Evolutionary conservation across 345 rosid species (phyloP).

Genomic region (Citrus australasica): DNA sequence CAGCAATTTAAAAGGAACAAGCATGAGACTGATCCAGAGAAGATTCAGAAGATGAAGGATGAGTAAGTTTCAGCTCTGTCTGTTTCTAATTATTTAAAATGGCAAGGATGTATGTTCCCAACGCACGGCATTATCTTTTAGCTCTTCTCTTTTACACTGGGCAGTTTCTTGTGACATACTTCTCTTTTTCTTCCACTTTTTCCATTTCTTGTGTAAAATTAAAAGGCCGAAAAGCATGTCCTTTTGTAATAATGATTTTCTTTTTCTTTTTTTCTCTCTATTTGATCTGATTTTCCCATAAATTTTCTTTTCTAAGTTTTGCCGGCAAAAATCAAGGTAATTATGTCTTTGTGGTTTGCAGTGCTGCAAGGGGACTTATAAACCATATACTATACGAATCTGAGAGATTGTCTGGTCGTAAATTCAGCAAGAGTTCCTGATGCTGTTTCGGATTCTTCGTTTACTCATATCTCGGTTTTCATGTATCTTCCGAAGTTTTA

Average conservation of each 20-base stretch:
- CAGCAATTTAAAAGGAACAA: slow-evolving; percentile 81
- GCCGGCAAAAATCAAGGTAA: not conserved
- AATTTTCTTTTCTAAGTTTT: not conserved
- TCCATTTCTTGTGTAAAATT: not conserved
- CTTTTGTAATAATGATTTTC: not conserved
- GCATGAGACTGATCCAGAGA: slow-evolving; percentile 84
- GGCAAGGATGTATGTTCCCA: not conserved
- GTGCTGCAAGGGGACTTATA: slow-evolving; percentile 96
- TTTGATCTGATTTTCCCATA: not conserved
- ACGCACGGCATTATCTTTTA: not conserved
- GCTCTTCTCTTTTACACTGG: not conserved
- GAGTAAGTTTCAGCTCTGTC: slow-evolving; percentile 54
- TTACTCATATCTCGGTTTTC: not conserved
- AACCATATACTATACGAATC: slow-evolving; percentile 85
- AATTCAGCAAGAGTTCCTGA: slow-evolving; percentile 52
- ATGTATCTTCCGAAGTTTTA: not conserved
- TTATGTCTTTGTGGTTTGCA: slow-evolving; percentile 31
- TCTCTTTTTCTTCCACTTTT: not conserved
- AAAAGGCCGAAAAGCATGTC: not conserved
- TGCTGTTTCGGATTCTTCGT: not conserved
- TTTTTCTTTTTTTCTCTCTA: not conserved
- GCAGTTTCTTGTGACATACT: not conserved
- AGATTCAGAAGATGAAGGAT: slow-evolving; percentile 85
- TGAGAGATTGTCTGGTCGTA: slow-evolving; percentile 74
- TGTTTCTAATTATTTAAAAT: not conserved